phyloP scores from a whole-genome alignment of 345 rosid species.

The Acer negundo region DNA sequence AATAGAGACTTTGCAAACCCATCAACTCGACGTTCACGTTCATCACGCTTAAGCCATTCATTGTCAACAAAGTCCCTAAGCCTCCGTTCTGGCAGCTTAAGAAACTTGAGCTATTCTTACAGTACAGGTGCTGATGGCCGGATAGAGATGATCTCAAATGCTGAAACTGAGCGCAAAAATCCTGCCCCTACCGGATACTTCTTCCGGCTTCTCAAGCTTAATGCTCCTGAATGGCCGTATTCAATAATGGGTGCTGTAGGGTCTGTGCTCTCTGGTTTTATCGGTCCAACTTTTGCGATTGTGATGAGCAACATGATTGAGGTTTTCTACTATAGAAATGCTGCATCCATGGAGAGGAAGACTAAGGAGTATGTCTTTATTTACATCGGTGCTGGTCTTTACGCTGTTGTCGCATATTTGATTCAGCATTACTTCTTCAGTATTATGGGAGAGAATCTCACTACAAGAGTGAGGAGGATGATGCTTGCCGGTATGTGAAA shows the following conservation, averaged over 20 bases:
- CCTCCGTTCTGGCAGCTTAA: conserved; percentile 91
- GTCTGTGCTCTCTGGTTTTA: conserved; percentile 90
- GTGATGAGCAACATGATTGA: conserved; percentile 99
- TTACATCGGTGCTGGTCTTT: conserved; percentile 94
- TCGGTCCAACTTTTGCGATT: conserved; percentile 94
- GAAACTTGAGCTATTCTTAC: conserved; percentile 95
- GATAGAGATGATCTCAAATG: conserved; percentile 96
- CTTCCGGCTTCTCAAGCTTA: conserved; percentile 85
- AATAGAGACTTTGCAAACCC: conserved; percentile 88
- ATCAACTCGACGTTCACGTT: conserved; percentile 80
- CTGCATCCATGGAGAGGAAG: conserved; percentile 89
- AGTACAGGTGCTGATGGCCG: conserved; percentile 98
- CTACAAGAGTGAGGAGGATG: conserved; percentile 97
- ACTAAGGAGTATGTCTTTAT: conserved; percentile 97
- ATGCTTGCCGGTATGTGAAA: conserved; percentile 85
- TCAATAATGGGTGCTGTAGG: conserved; percentile 97
- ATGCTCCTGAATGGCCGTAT: conserved; percentile 99
- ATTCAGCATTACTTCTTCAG: conserved; percentile 99
- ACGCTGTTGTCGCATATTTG: conserved; percentile 93
- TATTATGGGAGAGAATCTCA: conserved; percentile 99
- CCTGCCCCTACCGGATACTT: conserved; percentile 94
- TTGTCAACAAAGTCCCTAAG: conserved; percentile 92
- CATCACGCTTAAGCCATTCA: conserved; percentile 85
- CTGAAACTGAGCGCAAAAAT: conserved; percentile 85
- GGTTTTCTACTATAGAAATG: conserved; percentile 91